Percentiles rank a stretch among this genome's conserved stretches.
Conservation (phyloP, 176 grass and related monocot genomes). For the Raddia distichophylla region DNA sequence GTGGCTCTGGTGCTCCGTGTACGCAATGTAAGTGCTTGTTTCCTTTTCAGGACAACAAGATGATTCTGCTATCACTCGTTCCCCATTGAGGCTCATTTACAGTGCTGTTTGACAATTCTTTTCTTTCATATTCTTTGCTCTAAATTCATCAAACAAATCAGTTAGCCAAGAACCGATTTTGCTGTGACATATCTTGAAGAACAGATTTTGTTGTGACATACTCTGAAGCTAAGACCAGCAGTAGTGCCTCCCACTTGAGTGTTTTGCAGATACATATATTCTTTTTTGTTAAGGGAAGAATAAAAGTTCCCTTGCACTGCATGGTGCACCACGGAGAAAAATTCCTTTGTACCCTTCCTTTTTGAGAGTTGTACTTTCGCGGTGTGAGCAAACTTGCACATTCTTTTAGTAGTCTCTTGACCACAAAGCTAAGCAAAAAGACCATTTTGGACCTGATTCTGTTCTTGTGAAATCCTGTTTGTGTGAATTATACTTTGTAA, state of each 20-base stretch:
- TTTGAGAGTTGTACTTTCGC: constrained; percentile 39
- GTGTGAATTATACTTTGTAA: background rate
- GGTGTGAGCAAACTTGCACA: constrained; percentile 9
- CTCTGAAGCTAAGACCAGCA: constrained; percentile 35
- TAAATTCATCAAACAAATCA: constrained; percentile 84
- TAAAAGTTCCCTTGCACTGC: constrained; percentile 47
- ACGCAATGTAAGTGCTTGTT: constrained; percentile 66
- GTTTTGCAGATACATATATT: constrained; percentile 34
- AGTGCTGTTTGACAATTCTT: constrained; percentile 4
- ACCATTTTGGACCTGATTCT: constrained; percentile 33
- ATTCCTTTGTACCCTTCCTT: constrained; percentile 19
- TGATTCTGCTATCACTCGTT: constrained; percentile 10
- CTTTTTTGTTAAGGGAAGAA: constrained; percentile 43
- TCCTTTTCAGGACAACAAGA: background rate
- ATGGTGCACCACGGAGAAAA: constrained; percentile 48
- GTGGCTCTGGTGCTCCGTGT: constrained; percentile 98
- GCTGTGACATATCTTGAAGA: constrained; percentile 12
- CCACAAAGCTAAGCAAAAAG: constrained; percentile 17
- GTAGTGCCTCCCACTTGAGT: constrained; percentile 36
- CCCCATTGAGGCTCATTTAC: background rate
- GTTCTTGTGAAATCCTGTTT: constrained; percentile 10
- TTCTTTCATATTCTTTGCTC: background rate
- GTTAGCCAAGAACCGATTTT: constrained; percentile 56
- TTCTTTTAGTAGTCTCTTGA: constrained; percentile 36
- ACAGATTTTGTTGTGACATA: constrained; percentile 41